Evolutionary conservation across 164 flowering plant species (phyloP), one percentile per base, ranked within the genome.

Genomic region (Litsea cubeba): DNA sequence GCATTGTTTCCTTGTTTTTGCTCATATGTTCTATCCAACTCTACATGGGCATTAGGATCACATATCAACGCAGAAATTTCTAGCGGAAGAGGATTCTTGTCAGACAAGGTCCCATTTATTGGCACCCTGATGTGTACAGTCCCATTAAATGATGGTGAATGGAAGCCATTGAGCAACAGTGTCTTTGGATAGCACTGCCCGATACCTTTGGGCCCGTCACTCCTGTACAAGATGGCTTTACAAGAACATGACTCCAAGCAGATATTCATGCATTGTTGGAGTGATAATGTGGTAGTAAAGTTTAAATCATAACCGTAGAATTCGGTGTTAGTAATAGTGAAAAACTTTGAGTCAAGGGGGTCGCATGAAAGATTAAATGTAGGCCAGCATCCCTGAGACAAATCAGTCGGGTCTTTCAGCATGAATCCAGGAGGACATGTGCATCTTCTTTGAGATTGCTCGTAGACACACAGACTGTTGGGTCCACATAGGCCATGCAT

Each of bases 381-480:
- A 0, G 77, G 69, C 54, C 11, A 30, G 77, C 81, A 86, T 2
- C 88, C 88, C 11, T 67, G 17, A 14, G 79, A 62, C 86, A 84
- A 80, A 28, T 80, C 84, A 0, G 46, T 4, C 0, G 8, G 51
- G 58, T 72, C 65, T 20, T 35, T 77, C 70, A 26, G 11, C 25
- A 5, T 54, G 65, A 46, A 73, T 5, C 62, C 62, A 24, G 70
- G 70, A 3, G 58, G 70, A 40, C 75, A 65, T n/a, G 75, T 8
- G 49, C 75, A 65, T 23, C 28, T 81, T 7, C 50, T 60, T 22
- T 25, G 62, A 14, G 70, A 70, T 40, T 40, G 46, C 1, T 12
- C 12, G 5, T 50, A 49, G n/a, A 26, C 8, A 50, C 75, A 65
- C 17, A 65, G 2, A 17, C 70, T 32, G 46, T 64, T 64, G 23